phyloP scores from a whole-genome alignment of 257 asterid genomes.

The Solanum pinnatisectum region DNA sequence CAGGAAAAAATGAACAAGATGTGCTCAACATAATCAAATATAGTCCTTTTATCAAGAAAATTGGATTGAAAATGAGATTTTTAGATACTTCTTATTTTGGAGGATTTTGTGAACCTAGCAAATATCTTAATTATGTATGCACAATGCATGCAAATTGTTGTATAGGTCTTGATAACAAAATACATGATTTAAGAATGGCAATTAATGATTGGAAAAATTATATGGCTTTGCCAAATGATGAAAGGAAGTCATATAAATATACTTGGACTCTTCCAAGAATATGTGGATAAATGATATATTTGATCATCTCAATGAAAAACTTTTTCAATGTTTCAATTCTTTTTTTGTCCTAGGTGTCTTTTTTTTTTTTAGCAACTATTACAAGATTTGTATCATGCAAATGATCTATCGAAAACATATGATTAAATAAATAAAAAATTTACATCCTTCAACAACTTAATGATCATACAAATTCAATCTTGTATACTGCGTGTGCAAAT shows the following conservation, averaged over 20 bases:
- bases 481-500: neutral
- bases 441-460: neutral
- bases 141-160: conserved; percentile 79
- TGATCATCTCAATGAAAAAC: neutral
- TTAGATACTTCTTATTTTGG: conserved; percentile 39
- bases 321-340: neutral
- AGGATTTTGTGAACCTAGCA: conserved; percentile 51
- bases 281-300: neutral
- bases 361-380: neutral
- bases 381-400: neutral
- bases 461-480: neutral
- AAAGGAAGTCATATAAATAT: neutral
- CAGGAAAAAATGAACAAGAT: conserved; percentile 40
- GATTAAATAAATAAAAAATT: neutral
- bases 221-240: conserved; percentile 5
- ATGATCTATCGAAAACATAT: neutral
- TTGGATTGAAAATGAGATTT: conserved; percentile 35
- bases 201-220: conserved; percentile 44
- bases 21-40: conserved; percentile 33
- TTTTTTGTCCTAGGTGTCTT: neutral
- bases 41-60: conserved; percentile 16
- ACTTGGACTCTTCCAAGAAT: conserved; percentile 34
- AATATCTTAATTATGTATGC: conserved; percentile 30
- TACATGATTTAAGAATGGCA: conserved; percentile 38
- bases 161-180: conserved; percentile 38